Conservation (phyloP, 441 rosid species). For the Melastoma candidum region DNA sequence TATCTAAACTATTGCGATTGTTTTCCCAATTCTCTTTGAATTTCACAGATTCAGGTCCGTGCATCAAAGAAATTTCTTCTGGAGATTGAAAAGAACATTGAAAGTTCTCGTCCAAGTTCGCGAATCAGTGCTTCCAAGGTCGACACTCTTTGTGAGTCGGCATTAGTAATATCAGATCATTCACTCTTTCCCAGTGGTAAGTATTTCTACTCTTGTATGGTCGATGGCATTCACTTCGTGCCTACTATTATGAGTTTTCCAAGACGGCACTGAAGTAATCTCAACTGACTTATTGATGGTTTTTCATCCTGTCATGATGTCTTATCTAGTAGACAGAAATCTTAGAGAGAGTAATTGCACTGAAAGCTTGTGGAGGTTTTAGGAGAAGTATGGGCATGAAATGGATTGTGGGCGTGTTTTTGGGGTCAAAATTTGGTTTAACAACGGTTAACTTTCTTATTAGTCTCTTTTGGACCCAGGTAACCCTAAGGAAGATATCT, state of each 20-base stretch:
- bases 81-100: slow-evolving; percentile 48
- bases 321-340: too few species aligned
- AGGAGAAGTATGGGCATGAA: too few species aligned
- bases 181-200: slow-evolving; percentile 59
- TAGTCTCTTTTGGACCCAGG: slow-evolving; percentile 30
- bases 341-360: too few species aligned
- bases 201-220: neutral
- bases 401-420: too few species aligned
- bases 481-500: slow-evolving; percentile 30
- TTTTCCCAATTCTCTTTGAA: neutral
- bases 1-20: too few species aligned
- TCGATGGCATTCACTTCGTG: too few species aligned
- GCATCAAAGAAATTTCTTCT: slow-evolving; percentile 59
- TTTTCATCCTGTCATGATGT: too few species aligned
- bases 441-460: slow-evolving; percentile 2
- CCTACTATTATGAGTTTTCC: neutral
- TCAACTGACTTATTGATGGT: too few species aligned
- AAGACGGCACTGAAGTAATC: too few species aligned
- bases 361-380: too few species aligned
- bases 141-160: slow-evolving; percentile 39
- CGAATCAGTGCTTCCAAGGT: slow-evolving; percentile 66
- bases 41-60: slow-evolving; percentile 40
- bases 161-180: slow-evolving; percentile 70
- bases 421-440: too few species aligned
- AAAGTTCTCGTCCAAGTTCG: slow-evolving; percentile 49